Conservation (phyloP, 73 alveolate species). For the Tetrahymena thermophila region DNA sequence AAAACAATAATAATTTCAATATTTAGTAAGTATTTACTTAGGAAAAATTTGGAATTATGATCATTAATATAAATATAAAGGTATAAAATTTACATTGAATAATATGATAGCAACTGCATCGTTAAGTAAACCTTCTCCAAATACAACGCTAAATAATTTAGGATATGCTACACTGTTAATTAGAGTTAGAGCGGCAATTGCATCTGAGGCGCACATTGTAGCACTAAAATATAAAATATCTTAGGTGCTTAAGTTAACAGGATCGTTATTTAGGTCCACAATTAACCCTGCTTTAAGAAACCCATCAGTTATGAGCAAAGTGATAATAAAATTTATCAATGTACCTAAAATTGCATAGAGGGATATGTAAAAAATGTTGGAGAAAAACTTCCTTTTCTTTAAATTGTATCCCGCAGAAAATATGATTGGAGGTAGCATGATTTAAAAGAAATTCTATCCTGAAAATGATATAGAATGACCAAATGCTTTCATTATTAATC, state of each 20-base stretch:
- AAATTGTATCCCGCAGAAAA: slow-evolving; percentile 40
- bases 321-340: slow-evolving; percentile 5
- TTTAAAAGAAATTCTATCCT: slow-evolving; percentile 15
- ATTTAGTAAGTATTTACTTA: too few relatives aligned
- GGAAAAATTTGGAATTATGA: slow-evolving; percentile 6
- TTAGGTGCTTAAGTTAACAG: slow-evolving; percentile 20
- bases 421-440: slow-evolving; percentile 26
- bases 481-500: slow-evolving; percentile 1
- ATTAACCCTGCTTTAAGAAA: slow-evolving; percentile 2
- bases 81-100: slow-evolving; percentile 21
- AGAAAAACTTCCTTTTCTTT: slow-evolving; percentile 18
- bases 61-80: neutral
- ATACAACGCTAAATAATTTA: slow-evolving; percentile 71
- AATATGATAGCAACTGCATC: slow-evolving; percentile 89
- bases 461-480: slow-evolving; percentile 7
- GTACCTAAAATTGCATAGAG: slow-evolving; percentile 30
- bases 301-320: slow-evolving; percentile 14
- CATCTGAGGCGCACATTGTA: slow-evolving; percentile 88
- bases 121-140: slow-evolving; percentile 94
- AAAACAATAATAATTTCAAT: too few relatives aligned
- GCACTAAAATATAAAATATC: slow-evolving; percentile 59
- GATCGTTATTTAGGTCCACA: slow-evolving; percentile 2
- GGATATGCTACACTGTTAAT: slow-evolving; percentile 71
- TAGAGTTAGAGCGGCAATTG: slow-evolving; percentile 87
- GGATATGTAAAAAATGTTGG: slow-evolving; percentile 20